phyloP scores from a whole-genome alignment of 2,329 filamentous ascomycete species.

The Alternaria gaisen region DNA sequence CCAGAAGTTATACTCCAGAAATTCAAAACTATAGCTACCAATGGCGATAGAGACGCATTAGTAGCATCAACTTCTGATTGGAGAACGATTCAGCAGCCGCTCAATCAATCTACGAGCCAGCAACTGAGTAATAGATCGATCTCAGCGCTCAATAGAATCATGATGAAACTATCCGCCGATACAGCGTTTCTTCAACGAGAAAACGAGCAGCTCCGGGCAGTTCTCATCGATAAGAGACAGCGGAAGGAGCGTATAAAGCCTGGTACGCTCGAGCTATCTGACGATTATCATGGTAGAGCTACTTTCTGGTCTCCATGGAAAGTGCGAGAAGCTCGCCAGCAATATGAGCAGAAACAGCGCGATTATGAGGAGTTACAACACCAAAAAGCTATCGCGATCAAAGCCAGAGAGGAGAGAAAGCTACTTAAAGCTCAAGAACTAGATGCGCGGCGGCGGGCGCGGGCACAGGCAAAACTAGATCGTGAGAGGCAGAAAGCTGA shows the following conservation, averaged over 20 bases:
- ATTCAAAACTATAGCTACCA: background rate
- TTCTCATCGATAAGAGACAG: conserved; percentile 7
- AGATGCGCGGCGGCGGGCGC: too few species aligned
- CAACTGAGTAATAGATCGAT: background rate
- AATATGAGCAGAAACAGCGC: too few species aligned
- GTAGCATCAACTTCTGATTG: background rate
- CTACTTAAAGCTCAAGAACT: too few species aligned
- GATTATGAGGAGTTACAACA: too few species aligned
- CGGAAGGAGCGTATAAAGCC: conserved; percentile 1
- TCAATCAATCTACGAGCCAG: background rate
- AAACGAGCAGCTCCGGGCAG: conserved; percentile 1
- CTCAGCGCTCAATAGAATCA: background rate
- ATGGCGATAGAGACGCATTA: background rate
- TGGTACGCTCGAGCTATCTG: too few species aligned
- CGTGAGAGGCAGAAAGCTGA: too few species aligned
- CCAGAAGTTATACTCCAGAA: background rate
- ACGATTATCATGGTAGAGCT: too few species aligned
- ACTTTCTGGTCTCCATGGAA: too few species aligned
- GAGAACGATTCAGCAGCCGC: background rate
- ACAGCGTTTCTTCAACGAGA: conserved; percentile 7
- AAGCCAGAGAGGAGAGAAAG: too few species aligned
- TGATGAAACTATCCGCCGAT: conserved; percentile 1
- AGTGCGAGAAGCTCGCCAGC: too few species aligned
- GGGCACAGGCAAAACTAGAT: too few species aligned
- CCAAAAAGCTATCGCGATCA: too few species aligned